phyloP scores from a whole-genome alignment of 2,329 filamentous ascomycete genomes.

The Lecanoromycetidae sp. region DNA sequence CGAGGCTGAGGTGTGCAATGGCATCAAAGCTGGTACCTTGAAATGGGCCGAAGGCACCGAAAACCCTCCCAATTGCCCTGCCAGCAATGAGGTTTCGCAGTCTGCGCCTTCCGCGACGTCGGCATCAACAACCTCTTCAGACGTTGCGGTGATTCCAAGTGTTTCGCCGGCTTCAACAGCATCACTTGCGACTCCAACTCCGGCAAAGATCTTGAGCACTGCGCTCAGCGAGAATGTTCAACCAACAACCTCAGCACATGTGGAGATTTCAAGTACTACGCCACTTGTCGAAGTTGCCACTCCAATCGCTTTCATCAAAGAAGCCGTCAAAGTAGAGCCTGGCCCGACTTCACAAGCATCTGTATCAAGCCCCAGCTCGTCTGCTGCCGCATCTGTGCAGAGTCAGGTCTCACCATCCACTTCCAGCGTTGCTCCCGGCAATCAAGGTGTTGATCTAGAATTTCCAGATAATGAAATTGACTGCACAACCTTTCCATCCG shows the following conservation, averaged over 20 bases:
- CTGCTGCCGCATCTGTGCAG: background rate
- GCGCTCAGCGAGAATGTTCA: too few relatives aligned
- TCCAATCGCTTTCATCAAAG: background rate
- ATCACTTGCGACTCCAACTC: background rate
- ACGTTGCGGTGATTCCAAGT: background rate
- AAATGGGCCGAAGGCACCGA: constrained; percentile 49
- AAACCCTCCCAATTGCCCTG: constrained; percentile 27
- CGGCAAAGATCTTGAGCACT: too few relatives aligned
- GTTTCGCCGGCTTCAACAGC: background rate
- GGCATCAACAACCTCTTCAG: background rate
- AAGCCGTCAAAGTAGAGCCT: background rate
- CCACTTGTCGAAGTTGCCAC: too few relatives aligned
- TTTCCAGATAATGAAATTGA: constrained; percentile 66
- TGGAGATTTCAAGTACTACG: background rate
- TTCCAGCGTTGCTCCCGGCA: background rate
- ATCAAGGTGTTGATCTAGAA: constrained; percentile 42
- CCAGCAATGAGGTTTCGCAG: background rate
- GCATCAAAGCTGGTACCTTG: constrained; percentile 55
- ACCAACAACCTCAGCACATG: background rate
- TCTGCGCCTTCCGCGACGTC: background rate
- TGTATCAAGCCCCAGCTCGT: background rate
- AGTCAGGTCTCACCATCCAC: constrained; percentile 2
- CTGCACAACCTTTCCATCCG: constrained; percentile 63
- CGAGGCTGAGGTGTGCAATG: constrained; percentile 53
- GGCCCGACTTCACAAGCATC: background rate